Percentiles rank a stretch among this genome's conserved stretches.
phyloP scores from a whole-genome alignment of 495 filamentous ascomycete genomes.

The Trichoderma gamsii region DNA sequence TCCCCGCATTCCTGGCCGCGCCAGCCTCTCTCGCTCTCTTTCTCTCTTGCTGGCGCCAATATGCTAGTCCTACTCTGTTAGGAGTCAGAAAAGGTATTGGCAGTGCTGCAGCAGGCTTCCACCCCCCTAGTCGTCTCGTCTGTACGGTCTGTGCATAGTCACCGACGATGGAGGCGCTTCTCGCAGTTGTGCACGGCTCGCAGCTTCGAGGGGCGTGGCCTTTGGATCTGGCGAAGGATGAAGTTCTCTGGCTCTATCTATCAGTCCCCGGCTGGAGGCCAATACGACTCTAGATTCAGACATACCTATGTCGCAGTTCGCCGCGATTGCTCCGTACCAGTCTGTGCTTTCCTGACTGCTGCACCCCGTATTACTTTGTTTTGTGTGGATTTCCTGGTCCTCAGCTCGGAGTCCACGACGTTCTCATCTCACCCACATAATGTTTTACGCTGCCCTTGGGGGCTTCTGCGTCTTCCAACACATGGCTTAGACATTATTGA shows the following conservation, averaged over 20 bases:
- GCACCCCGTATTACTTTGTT: neutral
- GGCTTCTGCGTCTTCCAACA: neutral
- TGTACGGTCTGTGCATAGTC: slow-evolving; percentile 3
- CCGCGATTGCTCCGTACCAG: neutral
- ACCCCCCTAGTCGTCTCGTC: neutral
- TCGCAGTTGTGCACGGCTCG: neutral
- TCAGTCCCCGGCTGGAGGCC: neutral
- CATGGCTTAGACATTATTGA: neutral
- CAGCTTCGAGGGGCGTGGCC: neutral
- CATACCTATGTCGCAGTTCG: neutral
- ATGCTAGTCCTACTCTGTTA: neutral
- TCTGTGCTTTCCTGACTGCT: neutral
- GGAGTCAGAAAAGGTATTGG: neutral
- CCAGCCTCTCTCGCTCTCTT: neutral
- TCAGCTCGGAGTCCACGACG: neutral
- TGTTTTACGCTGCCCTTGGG: neutral
- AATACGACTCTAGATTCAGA: neutral
- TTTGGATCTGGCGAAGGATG: neutral
- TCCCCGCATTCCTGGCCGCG: slow-evolving; percentile 8
- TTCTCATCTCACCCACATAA: neutral
- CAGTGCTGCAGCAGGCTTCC: neutral
- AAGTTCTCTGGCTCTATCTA: neutral
- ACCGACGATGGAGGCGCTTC: neutral
- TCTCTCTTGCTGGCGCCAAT: neutral
- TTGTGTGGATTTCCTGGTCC: neutral